Percentiles rank a stretch among this genome's conserved stretches.
These are phyloP conservation scores for Eucalyptus curtisii DNA, from an alignment of 345 rosid species.

Conservation along the genomic window DNA sequence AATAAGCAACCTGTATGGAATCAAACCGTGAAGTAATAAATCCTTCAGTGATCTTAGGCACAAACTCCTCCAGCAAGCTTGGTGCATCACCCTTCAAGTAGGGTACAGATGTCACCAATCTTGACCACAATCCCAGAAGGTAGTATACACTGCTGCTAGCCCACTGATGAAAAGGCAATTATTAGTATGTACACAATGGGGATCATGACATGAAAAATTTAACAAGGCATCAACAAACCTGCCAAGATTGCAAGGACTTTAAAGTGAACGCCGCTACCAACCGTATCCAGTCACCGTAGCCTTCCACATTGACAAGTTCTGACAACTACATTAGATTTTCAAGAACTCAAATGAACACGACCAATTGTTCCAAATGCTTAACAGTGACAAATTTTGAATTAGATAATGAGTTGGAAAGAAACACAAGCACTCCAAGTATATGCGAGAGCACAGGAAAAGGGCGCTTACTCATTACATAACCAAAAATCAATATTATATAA, in stretches of 20 bases:
- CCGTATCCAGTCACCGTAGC: slow-evolving; percentile 97
- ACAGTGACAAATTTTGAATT: not conserved
- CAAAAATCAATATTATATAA: not conserved
- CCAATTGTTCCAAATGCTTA: not conserved
- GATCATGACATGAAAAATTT: not conserved
- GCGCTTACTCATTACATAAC: not conserved
- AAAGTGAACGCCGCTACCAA: slow-evolving; percentile 94
- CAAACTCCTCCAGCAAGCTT: slow-evolving; percentile 93
- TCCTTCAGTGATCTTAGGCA: slow-evolving; percentile 95
- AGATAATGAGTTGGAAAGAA: not conserved
- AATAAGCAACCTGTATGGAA: slow-evolving; percentile 67
- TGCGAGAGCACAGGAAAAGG: not conserved
- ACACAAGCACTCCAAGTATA: not conserved
- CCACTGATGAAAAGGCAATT: slow-evolving; percentile 51
- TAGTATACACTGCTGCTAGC: slow-evolving; percentile 99
- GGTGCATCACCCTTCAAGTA: slow-evolving; percentile 97
- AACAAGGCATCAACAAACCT: slow-evolving; percentile 31
- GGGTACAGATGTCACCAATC: slow-evolving; percentile 90
- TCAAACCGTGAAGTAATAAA: slow-evolving; percentile 92
- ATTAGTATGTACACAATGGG: not conserved
- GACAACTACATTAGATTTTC: slow-evolving; percentile 52
- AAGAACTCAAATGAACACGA: not conserved
- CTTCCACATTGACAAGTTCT: slow-evolving; percentile 96
- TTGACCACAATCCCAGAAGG: slow-evolving; percentile 94
- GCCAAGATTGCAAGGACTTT: slow-evolving; percentile 96